Evolutionary conservation across 371 early-diverging fungal species (phyloP).

Genomic region (Apophysomyces ossiformis): DNA sequence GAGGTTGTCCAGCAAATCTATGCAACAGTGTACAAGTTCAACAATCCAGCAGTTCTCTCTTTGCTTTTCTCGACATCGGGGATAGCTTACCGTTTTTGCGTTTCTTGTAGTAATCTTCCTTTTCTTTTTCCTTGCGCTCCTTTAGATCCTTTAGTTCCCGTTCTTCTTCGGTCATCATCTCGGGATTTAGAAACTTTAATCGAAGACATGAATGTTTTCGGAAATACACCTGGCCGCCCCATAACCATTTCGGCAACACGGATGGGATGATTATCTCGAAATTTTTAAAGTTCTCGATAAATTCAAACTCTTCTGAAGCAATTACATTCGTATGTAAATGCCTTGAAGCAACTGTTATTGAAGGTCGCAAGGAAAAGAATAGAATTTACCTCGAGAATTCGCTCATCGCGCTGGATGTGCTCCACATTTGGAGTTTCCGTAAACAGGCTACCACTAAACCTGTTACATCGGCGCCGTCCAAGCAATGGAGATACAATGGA

Average conservation of each 20-base stretch:
- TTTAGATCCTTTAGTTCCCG: slow-evolving; percentile 43
- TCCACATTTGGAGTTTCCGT: slow-evolving; percentile 92
- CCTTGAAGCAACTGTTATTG: slow-evolving; percentile 27
- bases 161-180: slow-evolving; percentile 57
- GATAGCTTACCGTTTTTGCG: slow-evolving; percentile 45
- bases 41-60: no score
- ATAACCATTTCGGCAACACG: slow-evolving; percentile 80
- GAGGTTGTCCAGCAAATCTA: slow-evolving; percentile 52
- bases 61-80: no score
- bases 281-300: slow-evolving; percentile 82
- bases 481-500: slow-evolving; percentile 90
- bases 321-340: slow-evolving; percentile 80
- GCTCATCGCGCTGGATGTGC: slow-evolving; percentile 67
- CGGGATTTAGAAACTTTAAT: slow-evolving; percentile 58
- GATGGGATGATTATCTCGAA: slow-evolving; percentile 73
- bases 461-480: slow-evolving; percentile 91
- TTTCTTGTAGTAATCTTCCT: slow-evolving; percentile 45
- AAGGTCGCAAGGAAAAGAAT: slow-evolving; percentile 4
- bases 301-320: slow-evolving; percentile 86
- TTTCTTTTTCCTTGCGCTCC: slow-evolving; percentile 47
- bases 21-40: neutral
- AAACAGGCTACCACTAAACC: slow-evolving; percentile 85
- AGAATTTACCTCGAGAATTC: slow-evolving; percentile 69
- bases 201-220: slow-evolving; percentile 66
- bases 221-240: slow-evolving; percentile 69